Base-by-base conservation (phyloP, 768 basidiomycete species). In the Russula vinacea region DNA sequence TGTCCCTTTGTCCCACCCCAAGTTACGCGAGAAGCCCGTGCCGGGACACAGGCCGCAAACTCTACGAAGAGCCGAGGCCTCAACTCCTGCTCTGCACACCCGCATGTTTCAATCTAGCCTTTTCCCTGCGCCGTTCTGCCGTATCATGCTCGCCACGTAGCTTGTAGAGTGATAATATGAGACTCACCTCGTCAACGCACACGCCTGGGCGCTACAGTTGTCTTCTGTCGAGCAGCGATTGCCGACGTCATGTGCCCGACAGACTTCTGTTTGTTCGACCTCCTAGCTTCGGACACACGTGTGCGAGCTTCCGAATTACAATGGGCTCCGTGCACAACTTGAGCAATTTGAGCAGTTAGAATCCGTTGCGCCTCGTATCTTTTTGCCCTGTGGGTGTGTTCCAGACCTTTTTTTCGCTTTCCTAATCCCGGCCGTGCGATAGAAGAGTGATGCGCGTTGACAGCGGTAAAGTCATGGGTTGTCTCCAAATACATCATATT, bases 101-200 rank as follows among this genome's bases (percentile, higher is more conserved):
- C 35, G 47, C 29, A 42, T 39, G 55, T 65, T 61, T 57, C 22
- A 55, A 52, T 29, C 14, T 35, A 26, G 54, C 14, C 14, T n/a
- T 56, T 2, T 8, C 29, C 49, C 17, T 51, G 44, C 47, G n/a
- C 61, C n/a, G 13, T 39, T 45, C 19, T 50, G 11, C 61, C 13
- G 45, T 54, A 56, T 50, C 45, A 35, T 51, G 9, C 45, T 39
- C 39, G 39, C 49, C 54, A 51, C 32, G 59, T 61, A 65, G 35
- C 42, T 51, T 61, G 39, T 57, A 45, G 50, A 37, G 16, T 35
- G 33, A 61, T 37, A 65, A 65, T 56, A 44, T 57, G 49, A 65
- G 33, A 65, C 49, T 5, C 24, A 26, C 29, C 37, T 50, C 47
- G 17, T 45, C 58, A 35, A 56, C 39, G 16, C 32, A 10, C 40